Evolutionary conservation across 495 filamentous ascomycete genomes (phyloP).

Genomic region (Friedmanniomyces endolithicus): DNA sequence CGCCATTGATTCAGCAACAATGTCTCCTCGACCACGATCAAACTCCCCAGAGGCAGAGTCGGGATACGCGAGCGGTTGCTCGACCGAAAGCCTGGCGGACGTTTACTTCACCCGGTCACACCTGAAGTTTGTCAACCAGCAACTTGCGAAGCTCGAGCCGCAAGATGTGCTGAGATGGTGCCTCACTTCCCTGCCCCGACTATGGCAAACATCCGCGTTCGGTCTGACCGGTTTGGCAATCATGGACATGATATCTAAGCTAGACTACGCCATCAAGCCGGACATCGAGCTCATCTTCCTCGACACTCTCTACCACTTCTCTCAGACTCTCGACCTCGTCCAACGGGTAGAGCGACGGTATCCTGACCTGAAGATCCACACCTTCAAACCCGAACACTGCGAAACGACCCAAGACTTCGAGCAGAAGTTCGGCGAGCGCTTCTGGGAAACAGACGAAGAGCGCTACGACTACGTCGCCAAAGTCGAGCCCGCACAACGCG

Average conservation of each 20-base stretch:
- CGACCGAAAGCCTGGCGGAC: constrained; percentile 51
- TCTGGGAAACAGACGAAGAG: constrained; percentile 79
- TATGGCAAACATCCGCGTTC: constrained; percentile 96
- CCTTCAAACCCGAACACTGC: constrained; percentile 70
- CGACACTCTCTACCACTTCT: constrained; percentile 91
- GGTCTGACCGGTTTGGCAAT: constrained; percentile 88
- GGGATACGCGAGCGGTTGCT: constrained; percentile 74
- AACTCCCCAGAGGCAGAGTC: constrained; percentile 48
- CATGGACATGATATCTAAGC: constrained; percentile 84
- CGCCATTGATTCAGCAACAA: neutral
- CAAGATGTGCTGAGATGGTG: constrained; percentile 86
- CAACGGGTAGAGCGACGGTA: constrained; percentile 66
- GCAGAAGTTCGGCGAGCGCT: constrained; percentile 60
- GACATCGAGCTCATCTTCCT: constrained; percentile 87
- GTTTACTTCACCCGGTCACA: constrained; percentile 82
- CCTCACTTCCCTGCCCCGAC: constrained; percentile 73
- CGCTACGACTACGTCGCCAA: constrained; percentile 96
- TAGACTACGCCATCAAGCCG: constrained; percentile 41
- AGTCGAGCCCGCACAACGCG: constrained; percentile 88
- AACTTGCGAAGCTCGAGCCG: constrained; percentile 70
- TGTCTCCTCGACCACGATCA: constrained; percentile 9
- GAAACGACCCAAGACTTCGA: constrained; percentile 65
- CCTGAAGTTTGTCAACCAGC: constrained; percentile 76
- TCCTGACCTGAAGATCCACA: constrained; percentile 64
- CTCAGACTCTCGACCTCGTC: constrained; percentile 74